Percentiles rank a stretch among this genome's conserved stretches.
Conservation (phyloP, 768 basidiomycete species). For the Gyrodon lividus region DNA sequence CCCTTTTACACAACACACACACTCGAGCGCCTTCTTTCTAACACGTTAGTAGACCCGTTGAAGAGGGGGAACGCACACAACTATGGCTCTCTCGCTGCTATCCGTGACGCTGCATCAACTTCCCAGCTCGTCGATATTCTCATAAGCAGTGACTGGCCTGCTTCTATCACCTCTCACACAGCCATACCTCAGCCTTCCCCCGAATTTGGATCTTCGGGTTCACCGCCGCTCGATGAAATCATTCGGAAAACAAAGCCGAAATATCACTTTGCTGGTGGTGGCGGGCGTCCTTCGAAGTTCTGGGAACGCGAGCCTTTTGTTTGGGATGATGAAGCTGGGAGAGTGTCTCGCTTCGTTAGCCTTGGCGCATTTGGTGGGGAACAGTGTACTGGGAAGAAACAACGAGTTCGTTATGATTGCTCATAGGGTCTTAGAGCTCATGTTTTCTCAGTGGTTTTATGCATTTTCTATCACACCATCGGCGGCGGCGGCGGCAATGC, state of each 20-base stretch:
- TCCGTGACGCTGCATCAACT: conserved; percentile 57
- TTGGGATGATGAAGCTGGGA: conserved; percentile 71
- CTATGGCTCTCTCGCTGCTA: conserved; percentile 65
- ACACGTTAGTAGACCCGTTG: conserved; percentile 54
- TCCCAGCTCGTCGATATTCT: conserved; percentile 78
- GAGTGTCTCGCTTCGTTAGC: conserved; percentile 75
- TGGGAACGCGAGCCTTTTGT: conserved; percentile 95
- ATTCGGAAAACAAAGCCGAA: conserved; percentile 70
- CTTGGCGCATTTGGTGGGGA: conserved; percentile 83
- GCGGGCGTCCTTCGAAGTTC: conserved; percentile 68
- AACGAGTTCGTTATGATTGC: conserved; percentile 58
- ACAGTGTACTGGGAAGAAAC: conserved; percentile 66
- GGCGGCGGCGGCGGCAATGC: conserved; percentile 35
- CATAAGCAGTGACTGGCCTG: conserved; percentile 77
- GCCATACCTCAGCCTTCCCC: conserved; percentile 45
- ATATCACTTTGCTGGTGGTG: conserved; percentile 80
- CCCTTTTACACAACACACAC: conserved; percentile 73
- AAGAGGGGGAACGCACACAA: conserved; percentile 44
- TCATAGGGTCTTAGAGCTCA: conserved; percentile 1
- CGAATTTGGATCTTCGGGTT: conserved; percentile 43
- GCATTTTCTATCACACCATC: conserved; percentile 83
- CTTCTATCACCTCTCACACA: conserved; percentile 61
- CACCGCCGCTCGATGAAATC: conserved; percentile 63
- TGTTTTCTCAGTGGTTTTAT: conserved; percentile 82
- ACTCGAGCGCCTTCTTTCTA: conserved; percentile 68